Evolutionary conservation across 805 yeast genomes (phyloP), one percentile per base, ranked within the genome.

Genomic region (Yamadazyma paraphyllophila): DNA sequence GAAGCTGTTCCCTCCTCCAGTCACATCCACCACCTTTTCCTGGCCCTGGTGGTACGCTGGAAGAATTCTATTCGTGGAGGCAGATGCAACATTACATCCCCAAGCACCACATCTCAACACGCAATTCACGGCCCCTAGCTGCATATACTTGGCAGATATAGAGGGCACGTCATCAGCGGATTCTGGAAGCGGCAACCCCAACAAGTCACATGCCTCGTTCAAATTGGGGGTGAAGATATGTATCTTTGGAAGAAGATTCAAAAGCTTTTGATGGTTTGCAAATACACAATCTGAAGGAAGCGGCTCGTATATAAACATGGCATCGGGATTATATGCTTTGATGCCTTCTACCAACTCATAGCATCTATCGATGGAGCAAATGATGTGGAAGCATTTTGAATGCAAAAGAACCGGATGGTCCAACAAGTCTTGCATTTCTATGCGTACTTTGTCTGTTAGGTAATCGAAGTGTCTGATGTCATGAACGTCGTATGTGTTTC

Each of bases 181-280:
- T 47, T 74, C 80, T 9, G 83, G 68, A 1, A 62, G 52, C 3
- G 25, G 76, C 0, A 43, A 51, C 1, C 79, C 82, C 36, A 83
- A 74, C 25, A 86, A 76, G 20, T 74, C 64, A 1, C 91, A 85
- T 0, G 89, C 91, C 63, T 91, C 97, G 35, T 84, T 83, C 7
- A 89, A 80, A 61, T 91, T 91, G 0, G 98, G 98, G 1, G 96
- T 78, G 26, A 91, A 70, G 0, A 88, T 73, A 43, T 81, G 80
- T 2, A 86, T 71, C 4, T 66, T 50, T 8, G 64, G 58, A 13
- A 85, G 59, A 7, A 77, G 66, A 1, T 57, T 57, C 0, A 63
- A 57, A 32, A 80, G 62, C 2, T 27, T 38, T 1, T 29, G 42
- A 20, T 54, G 54, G 46, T 79, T 73, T 29, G 73, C 82, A 1